Percentiles rank a stretch among this genome's conserved stretches.
Evolutionary conservation across 2,329 filamentous ascomycete genomes (phyloP).

Genomic region (Intubia oerlemansii): DNA sequence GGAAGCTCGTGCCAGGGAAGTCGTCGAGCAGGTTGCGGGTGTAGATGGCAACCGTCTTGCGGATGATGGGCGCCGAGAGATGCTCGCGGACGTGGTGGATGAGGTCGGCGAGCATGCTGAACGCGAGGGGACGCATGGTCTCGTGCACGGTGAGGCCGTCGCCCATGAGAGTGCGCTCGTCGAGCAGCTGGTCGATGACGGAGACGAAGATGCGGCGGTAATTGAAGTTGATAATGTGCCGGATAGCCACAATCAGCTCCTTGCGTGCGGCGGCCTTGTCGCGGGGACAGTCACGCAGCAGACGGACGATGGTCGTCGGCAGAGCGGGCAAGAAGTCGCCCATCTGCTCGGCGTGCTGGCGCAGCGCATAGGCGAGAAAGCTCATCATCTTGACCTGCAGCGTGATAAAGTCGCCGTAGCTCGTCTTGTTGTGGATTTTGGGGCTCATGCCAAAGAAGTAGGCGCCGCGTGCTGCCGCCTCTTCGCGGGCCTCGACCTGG

Average conservation of each 20-base stretch:
- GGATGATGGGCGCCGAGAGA: conserved; percentile 76
- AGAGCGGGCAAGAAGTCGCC: conserved; percentile 72
- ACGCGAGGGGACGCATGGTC: conserved; percentile 84
- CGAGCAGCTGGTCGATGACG: conserved; percentile 86
- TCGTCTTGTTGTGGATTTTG: conserved; percentile 78
- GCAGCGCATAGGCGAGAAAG: conserved; percentile 79
- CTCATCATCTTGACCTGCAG: conserved; percentile 99
- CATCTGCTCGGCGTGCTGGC: conserved; percentile 71
- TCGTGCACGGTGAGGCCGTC: conserved; percentile 94
- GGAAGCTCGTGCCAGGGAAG: conserved; percentile 93
- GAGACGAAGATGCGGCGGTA: conserved; percentile 85
- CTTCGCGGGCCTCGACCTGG: conserved; percentile 76
- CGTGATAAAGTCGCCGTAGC: conserved; percentile 94
- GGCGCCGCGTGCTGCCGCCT: conserved; percentile 56
- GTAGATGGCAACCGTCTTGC: conserved; percentile 90
- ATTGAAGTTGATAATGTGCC: conserved; percentile 98
- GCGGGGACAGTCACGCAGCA: conserved; percentile 82
- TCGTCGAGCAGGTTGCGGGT: conserved; percentile 89
- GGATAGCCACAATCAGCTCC: conserved; percentile 84
- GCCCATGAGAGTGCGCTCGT: conserved; percentile 83
- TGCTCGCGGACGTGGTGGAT: conserved; percentile 92
- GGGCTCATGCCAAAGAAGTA: conserved; percentile 87
- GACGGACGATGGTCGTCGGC: conserved; percentile 72
- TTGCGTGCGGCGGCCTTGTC: conserved; percentile 90
- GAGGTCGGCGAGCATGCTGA: conserved; percentile 94